A percentile compares a stretch with the other conserved stretches of the same genome.
Conservation (phyloP, 768 basidiomycete genomes). For the Gautieria morchelliformis region DNA sequence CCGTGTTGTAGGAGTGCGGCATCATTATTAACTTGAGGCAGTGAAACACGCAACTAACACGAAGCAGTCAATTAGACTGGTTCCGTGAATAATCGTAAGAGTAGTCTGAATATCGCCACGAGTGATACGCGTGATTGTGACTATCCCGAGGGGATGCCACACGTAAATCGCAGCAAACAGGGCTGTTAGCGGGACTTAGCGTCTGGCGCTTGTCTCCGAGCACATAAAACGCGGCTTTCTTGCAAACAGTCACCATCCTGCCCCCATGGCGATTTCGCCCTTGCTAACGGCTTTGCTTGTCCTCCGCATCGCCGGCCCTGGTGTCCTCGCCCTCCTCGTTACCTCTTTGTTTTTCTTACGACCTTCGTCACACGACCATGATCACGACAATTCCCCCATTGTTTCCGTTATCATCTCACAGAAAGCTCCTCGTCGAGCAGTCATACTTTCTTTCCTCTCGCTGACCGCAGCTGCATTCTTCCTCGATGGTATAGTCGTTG, state of each 20-base stretch:
- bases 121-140: constrained; percentile 9
- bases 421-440: constrained; percentile 61
- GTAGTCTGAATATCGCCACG: neutral
- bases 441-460: constrained; percentile 65
- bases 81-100: neutral
- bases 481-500: constrained; percentile 66
- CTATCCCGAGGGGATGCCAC: neutral
- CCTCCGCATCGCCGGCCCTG: constrained; percentile 59
- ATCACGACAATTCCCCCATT: constrained; percentile 51
- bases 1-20: neutral
- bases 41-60: neutral
- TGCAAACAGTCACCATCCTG: neutral
- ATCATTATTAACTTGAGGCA: neutral
- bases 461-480: constrained; percentile 66
- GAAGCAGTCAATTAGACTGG: too few species aligned
- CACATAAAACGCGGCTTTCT: neutral
- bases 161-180: constrained; percentile 2
- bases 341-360: constrained; percentile 40
- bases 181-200: neutral
- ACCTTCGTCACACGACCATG: constrained; percentile 15
- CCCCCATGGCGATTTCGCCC: constrained; percentile 5
- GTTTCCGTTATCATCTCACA: constrained; percentile 69
- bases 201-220: neutral
- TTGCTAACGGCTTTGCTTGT: constrained; percentile 34
- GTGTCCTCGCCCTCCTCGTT: constrained; percentile 50